Percentiles rank a stretch among this genome's conserved stretches.
Conservation (phyloP, 1,284 basidiomycete species). For the Austropuccinia psidii region DNA sequence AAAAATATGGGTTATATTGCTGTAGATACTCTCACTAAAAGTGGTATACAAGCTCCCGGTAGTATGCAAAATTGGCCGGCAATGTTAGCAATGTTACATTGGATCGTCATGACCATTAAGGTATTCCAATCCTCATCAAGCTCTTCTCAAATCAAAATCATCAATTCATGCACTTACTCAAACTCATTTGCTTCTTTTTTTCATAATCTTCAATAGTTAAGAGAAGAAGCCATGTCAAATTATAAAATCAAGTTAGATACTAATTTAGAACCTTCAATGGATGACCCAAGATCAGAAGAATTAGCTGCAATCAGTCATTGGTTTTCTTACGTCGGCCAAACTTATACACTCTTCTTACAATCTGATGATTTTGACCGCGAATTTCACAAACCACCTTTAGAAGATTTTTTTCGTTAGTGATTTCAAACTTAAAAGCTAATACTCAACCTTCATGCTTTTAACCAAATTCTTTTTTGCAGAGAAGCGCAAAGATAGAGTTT, state of each 20-base stretch:
- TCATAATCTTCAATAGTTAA: background rate
- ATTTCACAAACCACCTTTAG: conserved; percentile 24
- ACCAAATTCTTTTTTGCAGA: background rate
- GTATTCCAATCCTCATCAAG: conserved; percentile 33
- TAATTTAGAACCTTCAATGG: conserved; percentile 5
- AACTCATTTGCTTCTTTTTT: background rate
- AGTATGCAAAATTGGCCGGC: conserved; percentile 75
- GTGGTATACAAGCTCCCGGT: conserved; percentile 73
- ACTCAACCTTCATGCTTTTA: background rate
- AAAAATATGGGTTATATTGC: conserved; percentile 69
- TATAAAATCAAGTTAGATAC: conserved; percentile 9
- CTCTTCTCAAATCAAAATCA: background rate
- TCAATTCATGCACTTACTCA: background rate
- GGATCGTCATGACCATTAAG: conserved; percentile 58
- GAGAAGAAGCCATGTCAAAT: conserved; percentile 26
- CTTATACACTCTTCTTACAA: conserved; percentile 27
- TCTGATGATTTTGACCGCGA: conserved; percentile 29
- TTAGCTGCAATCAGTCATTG: conserved; percentile 23
- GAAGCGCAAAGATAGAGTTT: conserved; percentile 2
- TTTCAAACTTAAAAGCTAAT: background rate
- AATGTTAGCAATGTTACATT: conserved; percentile 71
- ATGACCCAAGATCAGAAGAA: conserved; percentile 9
- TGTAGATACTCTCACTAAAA: conserved; percentile 63
- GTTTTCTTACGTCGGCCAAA: conserved; percentile 17
- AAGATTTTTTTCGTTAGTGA: conserved; percentile 25